Evolutionary conservation across 1,284 basidiomycete species (phyloP), one percentile per base, ranked within the genome.

Genomic region (Marasmius oreades): DNA sequence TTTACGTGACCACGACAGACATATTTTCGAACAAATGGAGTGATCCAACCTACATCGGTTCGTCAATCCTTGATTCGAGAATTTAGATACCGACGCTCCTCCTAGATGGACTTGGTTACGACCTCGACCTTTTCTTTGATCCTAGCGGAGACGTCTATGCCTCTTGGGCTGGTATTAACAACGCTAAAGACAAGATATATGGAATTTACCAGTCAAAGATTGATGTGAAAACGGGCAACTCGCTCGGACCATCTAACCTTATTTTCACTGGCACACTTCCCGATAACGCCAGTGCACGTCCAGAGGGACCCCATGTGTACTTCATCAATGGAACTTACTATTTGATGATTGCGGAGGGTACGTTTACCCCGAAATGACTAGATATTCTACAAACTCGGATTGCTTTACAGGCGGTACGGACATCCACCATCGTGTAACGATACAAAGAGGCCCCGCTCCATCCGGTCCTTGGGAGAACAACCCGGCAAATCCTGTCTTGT

Each of bases 241-340:
- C 72, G 1, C 61, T 75, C 16, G 73, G 71, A 12, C 69, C 69
- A 0, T 69, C 72, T 5, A 60, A 70, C 51, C 61, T 69, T 26
- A 75, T 73, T 39, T 72, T 74, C 59, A 62, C 60, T 3, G 69
- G 70, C 12, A 75, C 71, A 33, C 67, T 75, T 14, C 67, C 67
- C 3, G 61, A 70, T 36, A 69, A 71, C 42, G 65, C 72, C 0
- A 62, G 61, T 31, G 70, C 51, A 37, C 18, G 34, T 12, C 34
- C 75, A 1, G 73, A 77, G 62, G 76, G 74, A 22, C 76, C 76
- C 37, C 75, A 77, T 63, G 53, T 77, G 7, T 75, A 75, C 59
- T 64, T 63, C 42, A 68, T 75, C 59, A 70, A 77, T 55, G 66
- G 64, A 2, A 74, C 69, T 5, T 77, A 76, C 56, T 77, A 76